Base-by-base conservation (phyloP, 2,329 filamentous ascomycete genomes). In the Neonectria ditissima region DNA sequence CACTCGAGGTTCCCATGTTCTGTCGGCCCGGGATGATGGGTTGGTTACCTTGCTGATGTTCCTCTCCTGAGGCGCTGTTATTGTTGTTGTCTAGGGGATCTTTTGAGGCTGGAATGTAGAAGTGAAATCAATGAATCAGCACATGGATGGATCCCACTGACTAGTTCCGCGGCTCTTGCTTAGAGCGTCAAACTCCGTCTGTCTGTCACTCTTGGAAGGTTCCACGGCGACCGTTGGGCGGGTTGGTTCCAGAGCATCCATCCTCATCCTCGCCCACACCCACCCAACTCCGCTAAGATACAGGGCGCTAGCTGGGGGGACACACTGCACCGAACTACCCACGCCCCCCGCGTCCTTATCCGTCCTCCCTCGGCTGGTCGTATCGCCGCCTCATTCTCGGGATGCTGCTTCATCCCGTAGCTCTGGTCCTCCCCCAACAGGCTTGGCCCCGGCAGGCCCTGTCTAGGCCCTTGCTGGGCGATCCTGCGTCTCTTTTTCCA, bases 391-490 rank as follows among this genome's bases (percentile, higher is more conserved):
- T 61, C 58, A 61, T 61, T 61, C 58, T 61, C 58, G 58, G 58
- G 51, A 55, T 55, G 44, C 37, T 43, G 58, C 58, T 51, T 56
- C 60, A 62, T 68, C 69, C 63, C 65, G 60, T 65, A 62, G 65
- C 65, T 65, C 50, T 63, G 69, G 69, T 68, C 65, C 62, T 43
- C 55, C 65, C 62, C 47, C 55, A 59, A 61, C 69, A 68, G 65
- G 69, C 69, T 71, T 71, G 50, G 71, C 62, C 69, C 67, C 54
- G 45, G 65, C 32, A 59, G 24, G 24, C 24, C 24, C 24, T 4
- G 24, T 26, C 22, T 47, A 45, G 55, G 24, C 64, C 58, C 65
- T 28, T 55, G 39, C n/a, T 11, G 14, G 34, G 34, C n/a, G 34
- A 37, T 37, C 34, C 34, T 37, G 34, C 34, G 24, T 26, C 24